phyloP scores from a whole-genome alignment of 1,139 yeast genomes.

The Chernovozyma sophiae-reginae region DNA sequence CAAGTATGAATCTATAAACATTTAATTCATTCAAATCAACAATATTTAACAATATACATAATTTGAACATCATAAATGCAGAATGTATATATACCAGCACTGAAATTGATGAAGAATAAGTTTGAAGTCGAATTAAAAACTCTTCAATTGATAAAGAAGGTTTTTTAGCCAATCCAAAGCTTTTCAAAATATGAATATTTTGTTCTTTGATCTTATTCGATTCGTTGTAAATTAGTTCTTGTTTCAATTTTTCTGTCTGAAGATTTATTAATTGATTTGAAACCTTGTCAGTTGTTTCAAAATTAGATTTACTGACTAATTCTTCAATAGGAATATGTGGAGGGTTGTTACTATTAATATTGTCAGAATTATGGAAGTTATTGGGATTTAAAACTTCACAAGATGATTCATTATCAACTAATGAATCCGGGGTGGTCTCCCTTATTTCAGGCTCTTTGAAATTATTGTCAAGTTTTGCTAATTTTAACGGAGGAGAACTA shows the following conservation, averaged over 20 bases:
- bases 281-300: constrained; percentile 11
- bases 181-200: constrained; percentile 26
- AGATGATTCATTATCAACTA: too few relatives aligned
- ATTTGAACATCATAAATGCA: constrained; percentile 35
- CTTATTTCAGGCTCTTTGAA: constrained; percentile 6
- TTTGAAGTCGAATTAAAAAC: constrained; percentile 36
- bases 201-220: constrained; percentile 17
- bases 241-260: constrained; percentile 2
- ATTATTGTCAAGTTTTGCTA: constrained; percentile 13
- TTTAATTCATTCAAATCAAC: constrained; percentile 31
- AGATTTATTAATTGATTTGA: not conserved
- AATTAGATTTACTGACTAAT: constrained; percentile 15
- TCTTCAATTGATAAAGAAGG: constrained; percentile 36
- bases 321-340: constrained; percentile 23
- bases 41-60: constrained; percentile 30
- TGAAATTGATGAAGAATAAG: constrained; percentile 41
- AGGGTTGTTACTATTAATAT: constrained; percentile 2
- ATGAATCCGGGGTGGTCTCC: constrained; percentile 13
- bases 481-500: constrained; percentile 19
- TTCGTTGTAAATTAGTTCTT: constrained; percentile 19
- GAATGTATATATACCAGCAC: constrained; percentile 40
- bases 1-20: constrained; percentile 37
- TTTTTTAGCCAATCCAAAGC: constrained; percentile 32
- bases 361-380: constrained; percentile 6
- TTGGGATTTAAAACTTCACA: not conserved